These are phyloP conservation scores for Cardamine resedifolia DNA, from an alignment of 345 rosid species.

Conservation along the genomic window DNA sequence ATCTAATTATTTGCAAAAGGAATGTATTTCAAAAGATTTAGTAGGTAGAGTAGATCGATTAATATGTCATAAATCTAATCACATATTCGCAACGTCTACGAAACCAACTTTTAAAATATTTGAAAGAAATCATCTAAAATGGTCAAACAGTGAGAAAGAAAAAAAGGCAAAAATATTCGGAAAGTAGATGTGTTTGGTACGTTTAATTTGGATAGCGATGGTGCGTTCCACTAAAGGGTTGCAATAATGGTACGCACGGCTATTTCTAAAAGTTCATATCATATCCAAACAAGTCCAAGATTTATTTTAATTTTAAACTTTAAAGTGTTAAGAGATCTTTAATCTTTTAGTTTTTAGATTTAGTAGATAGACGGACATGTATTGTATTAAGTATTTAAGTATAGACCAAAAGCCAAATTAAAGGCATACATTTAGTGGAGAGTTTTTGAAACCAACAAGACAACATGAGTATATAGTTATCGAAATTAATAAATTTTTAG, in stretches of 20 bases:
- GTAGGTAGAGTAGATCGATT: not conserved
- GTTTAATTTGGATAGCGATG: constrained; percentile 29
- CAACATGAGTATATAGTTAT: not conserved
- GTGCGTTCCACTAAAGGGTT: constrained; percentile 27
- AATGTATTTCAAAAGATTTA: not conserved
- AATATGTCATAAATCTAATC: not conserved
- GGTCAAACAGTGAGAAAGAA: not conserved
- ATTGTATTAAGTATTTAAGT: constrained; percentile 1
- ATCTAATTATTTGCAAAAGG: not conserved
- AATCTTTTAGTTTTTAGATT: not conserved
- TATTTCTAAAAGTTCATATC: constrained; percentile 18
- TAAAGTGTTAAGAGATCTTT: constrained; percentile 12
- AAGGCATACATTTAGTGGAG: constrained; percentile 20
- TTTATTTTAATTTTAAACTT: constrained; percentile 4
- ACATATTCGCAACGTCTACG: not conserved
- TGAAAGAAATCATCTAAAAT: not conserved
- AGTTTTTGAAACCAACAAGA: constrained; percentile 9
- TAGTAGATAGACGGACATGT: not conserved
- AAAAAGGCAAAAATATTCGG: not conserved
- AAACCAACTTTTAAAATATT: not conserved
- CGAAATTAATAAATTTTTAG: not conserved
- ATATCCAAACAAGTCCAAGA: constrained; percentile 20
- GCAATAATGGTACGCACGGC: constrained; percentile 22
- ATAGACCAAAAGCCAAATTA: constrained; percentile 3
- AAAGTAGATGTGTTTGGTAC: not conserved